Evolutionary conservation across 2,329 filamentous ascomycete genomes (phyloP), one percentile per base, ranked within the genome.

Genomic region (Macrophomina phaseolina): DNA sequence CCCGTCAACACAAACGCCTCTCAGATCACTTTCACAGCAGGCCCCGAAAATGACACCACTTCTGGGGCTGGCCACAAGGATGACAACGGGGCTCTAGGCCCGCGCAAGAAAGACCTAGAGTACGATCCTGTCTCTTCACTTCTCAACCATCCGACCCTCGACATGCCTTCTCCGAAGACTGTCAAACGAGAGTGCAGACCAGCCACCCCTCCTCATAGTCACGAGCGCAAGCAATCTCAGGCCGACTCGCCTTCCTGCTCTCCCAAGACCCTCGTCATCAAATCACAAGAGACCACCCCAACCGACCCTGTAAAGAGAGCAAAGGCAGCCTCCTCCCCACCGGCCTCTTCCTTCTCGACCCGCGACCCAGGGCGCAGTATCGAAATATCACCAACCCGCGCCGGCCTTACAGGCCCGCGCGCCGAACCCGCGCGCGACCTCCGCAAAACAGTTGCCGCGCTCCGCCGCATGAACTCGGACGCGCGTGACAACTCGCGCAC

Each of bases 391-490:
- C 63, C 63, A 9, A 51, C 53, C 2, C 55, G 51, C 28, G 40
- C 61, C 28, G 60, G 45, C 12, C 68, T 69, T 0, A 61, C 62
- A 16, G 74, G 74, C 1, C 80, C 80, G 0, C 77, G 79, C 53
- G 66, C 69, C 1, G 60, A 67, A 62, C 69, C 23, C 69, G 70
- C 9, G 73, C 77, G 11, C 71, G 71, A 71, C 53, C 68, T 79
- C 12, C 71, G 77, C 14, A 73, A 74, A 61, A 76, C 75, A 45
- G 73, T 77, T 49, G 71, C 73, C 56, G 73, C 73, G 18, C 69
- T 80, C 1, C 71, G 78, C n/a, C 70, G 77, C 36, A 78, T 78
- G 77, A 78, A 79, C 68, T 74, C 71, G 66, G 76, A 79, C 62
- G 70, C 73, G 8, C 23, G 67, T 46, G 28, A 66, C 64, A 66